Evolutionary conservation across 345 rosid genomes (phyloP).

Genomic region (Iberis pinnata): DNA sequence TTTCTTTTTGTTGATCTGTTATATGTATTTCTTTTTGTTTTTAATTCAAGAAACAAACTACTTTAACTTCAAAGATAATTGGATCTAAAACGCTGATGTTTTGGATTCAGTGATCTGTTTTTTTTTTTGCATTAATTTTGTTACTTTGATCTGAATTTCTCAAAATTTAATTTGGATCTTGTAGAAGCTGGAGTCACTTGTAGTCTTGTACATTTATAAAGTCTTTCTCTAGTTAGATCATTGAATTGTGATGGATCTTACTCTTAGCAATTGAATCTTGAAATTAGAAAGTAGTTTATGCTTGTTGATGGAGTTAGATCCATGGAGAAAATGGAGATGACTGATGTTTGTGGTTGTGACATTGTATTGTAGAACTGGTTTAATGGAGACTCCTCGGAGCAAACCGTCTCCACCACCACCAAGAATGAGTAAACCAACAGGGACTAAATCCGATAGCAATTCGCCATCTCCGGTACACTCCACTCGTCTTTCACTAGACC

Average conservation of each 20-base stretch:
- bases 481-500: constrained; percentile 61
- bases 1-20: background rate
- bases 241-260: background rate
- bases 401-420: constrained; percentile 65
- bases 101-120: constrained; percentile 9
- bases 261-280: background rate
- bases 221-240: constrained; percentile 3
- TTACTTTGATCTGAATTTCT: constrained; percentile 8
- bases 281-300: background rate
- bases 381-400: constrained; percentile 72
- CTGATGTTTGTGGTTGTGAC: constrained; percentile 39
- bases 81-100: constrained; percentile 24
- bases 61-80: constrained; percentile 9
- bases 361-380: constrained; percentile 50
- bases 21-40: too few relatives aligned
- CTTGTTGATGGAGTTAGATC: constrained; percentile 5
- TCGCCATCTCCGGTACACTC: constrained; percentile 50
- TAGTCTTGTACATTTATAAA: background rate
- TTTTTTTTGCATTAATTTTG: constrained; percentile 8
- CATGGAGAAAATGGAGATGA: constrained; percentile 2
- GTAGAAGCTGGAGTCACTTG: constrained; percentile 4
- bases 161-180: constrained; percentile 18
- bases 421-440: constrained; percentile 47
- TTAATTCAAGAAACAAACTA: too few relatives aligned
- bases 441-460: constrained; percentile 52